Evolutionary conservation across 2,329 filamentous ascomycete genomes (phyloP).

Genomic region (Corinectria fuckeliana): DNA sequence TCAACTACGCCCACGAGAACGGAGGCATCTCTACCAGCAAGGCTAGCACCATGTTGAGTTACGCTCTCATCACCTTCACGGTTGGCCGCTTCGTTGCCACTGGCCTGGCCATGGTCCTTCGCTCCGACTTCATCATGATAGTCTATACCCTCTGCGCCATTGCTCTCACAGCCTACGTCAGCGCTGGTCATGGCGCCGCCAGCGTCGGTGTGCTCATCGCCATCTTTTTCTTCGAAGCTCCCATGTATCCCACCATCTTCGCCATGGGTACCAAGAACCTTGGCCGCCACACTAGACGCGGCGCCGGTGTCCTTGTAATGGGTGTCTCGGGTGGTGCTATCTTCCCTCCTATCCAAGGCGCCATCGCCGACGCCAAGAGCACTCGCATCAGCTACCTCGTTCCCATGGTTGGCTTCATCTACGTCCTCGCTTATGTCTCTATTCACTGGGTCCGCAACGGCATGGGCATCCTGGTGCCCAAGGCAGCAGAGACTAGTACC

Average conservation of each 20-base stretch:
- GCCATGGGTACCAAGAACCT: constrained; percentile 77
- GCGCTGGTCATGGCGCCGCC: constrained; percentile 48
- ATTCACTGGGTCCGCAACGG: constrained; percentile 29
- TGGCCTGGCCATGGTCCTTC: constrained; percentile 69
- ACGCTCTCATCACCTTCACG: constrained; percentile 78
- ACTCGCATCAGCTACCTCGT: constrained; percentile 35
- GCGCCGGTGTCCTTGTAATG: constrained; percentile 72
- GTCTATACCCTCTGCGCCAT: constrained; percentile 70
- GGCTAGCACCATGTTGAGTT: constrained; percentile 71
- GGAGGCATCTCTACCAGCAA: constrained; percentile 56
- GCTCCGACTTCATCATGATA: constrained; percentile 70
- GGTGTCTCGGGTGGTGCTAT: constrained; percentile 74
- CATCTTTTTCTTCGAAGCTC: constrained; percentile 78
- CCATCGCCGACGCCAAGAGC: constrained; percentile 30
- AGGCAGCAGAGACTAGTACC: constrained; percentile 2
- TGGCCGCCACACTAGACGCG: constrained; percentile 77
- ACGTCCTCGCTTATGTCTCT: constrained; percentile 31
- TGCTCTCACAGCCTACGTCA: constrained; percentile 61
- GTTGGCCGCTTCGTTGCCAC: constrained; percentile 71
- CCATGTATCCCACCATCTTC: constrained; percentile 83
- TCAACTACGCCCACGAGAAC: constrained; percentile 73
- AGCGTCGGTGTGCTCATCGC: constrained; percentile 70
- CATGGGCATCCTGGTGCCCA: constrained; percentile 21
- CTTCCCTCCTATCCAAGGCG: constrained; percentile 31
- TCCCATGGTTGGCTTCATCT: constrained; percentile 33